A percentile compares a stretch with the other conserved stretches of the same genome.
Conservation (phyloP, 2,329 filamentous ascomycete genomes). For the Fusarium sublunatum region DNA sequence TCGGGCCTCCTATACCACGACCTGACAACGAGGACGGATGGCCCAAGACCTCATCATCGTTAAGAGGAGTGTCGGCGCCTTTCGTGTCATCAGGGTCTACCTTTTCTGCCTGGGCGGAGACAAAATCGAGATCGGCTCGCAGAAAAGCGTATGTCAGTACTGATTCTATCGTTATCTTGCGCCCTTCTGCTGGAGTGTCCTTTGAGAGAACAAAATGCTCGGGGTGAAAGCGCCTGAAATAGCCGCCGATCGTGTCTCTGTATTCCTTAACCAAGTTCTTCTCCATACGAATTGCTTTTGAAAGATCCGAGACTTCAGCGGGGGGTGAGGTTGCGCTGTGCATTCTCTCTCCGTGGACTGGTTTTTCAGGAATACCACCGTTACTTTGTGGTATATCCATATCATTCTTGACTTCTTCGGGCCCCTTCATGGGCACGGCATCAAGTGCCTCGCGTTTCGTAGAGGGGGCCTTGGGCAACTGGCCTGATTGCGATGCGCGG, state of each 20-base stretch:
- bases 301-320: constrained; percentile 63
- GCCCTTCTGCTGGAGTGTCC: constrained; percentile 45
- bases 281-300: constrained; percentile 76
- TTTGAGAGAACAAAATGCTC: constrained; percentile 71
- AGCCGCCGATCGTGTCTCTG: constrained; percentile 88
- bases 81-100: constrained; percentile 77
- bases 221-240: constrained; percentile 91
- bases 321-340: constrained; percentile 58
- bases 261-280: constrained; percentile 79
- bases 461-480: constrained; percentile 23
- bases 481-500: constrained; percentile 16
- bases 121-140: constrained; percentile 93
- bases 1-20: constrained; percentile 76
- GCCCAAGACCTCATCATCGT: constrained; percentile 85
- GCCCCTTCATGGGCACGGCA: constrained; percentile 61
- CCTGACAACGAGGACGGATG: constrained; percentile 64
- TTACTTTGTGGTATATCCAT: constrained; percentile 51
- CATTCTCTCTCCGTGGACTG: constrained; percentile 53
- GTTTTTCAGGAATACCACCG: constrained; percentile 50
- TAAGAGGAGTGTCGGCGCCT: constrained; percentile 80
- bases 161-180: constrained; percentile 73
- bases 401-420: constrained; percentile 57
- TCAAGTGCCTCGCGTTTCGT: constrained; percentile 46
- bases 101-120: constrained; percentile 87
- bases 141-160: constrained; percentile 93